Conservation (phyloP, 768 basidiomycete species). For the Hygrophorus russula region DNA sequence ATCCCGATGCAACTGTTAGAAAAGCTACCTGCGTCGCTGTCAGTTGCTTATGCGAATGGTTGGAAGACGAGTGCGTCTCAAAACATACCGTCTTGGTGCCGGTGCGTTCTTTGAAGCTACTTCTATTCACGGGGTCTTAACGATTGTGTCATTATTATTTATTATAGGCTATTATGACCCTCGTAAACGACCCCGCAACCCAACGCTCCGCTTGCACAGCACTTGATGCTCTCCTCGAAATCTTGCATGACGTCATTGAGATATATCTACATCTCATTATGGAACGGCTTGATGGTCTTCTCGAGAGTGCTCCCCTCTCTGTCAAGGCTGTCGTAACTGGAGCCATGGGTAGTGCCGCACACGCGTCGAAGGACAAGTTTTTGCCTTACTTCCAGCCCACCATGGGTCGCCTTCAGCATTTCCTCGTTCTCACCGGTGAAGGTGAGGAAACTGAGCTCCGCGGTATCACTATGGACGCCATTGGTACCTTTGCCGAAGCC, state of each 20-base stretch:
- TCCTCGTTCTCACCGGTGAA: constrained; percentile 75
- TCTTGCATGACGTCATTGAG: constrained; percentile 81
- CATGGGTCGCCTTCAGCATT: constrained; percentile 80
- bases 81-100: constrained; percentile 82
- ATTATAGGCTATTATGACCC: constrained; percentile 72
- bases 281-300: constrained; percentile 80
- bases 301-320: constrained; percentile 75
- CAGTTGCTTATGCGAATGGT: constrained; percentile 94
- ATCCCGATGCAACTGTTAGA: constrained; percentile 74
- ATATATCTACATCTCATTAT: constrained; percentile 91
- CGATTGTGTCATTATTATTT: not conserved
- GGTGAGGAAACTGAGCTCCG: constrained; percentile 92
- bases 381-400: constrained; percentile 89
- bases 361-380: constrained; percentile 88
- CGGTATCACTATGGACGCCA: constrained; percentile 97
- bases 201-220: constrained; percentile 94
- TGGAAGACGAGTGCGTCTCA: constrained; percentile 83
- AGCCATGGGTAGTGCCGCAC: constrained; percentile 95
- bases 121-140: not conserved
- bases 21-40: constrained; percentile 96
- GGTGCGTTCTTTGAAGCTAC: constrained; percentile 25
- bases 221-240: constrained; percentile 92
- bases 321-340: constrained; percentile 95
- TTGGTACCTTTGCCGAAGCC: constrained; percentile 96
- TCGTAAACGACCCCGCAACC: constrained; percentile 78